Evolutionary conservation across 805 yeast species (phyloP), one percentile per base, ranked within the genome.

Genomic region (Lachancea meyersii): DNA sequence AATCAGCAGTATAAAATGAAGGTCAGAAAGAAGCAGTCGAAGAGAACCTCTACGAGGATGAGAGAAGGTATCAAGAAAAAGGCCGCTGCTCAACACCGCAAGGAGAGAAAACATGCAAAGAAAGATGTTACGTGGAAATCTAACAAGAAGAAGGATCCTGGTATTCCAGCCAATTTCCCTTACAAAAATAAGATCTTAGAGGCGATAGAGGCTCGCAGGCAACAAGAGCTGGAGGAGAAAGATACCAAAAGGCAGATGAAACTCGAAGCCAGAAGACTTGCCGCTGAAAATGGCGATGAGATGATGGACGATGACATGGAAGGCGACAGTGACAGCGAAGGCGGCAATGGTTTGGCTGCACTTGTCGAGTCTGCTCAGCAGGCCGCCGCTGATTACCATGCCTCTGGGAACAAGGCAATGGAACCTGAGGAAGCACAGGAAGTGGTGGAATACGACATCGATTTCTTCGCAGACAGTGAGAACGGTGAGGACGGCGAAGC

Each of bases 41-140:
- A 91, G 68, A 80, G 97, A 69, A 74, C 80, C 40, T 77, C 93
- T 60, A 91, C 97, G 57, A 87, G 94, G 65, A 79, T 89, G 86
- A 80, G 88, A 60, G 96, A 89, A 65, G 98, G 98, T 50, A 88
- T 93, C 63, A 84, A 86, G 71, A 93, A 88, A 77, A 93, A 93
- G 68, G 89, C 95, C 2, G 77, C 91, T 32, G 96, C 97, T 6
- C 91, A 89, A 55, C 76, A 82, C 50, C 80, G 94, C 66, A 93
- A 93, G 61, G 83, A 85, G 62, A 76, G 73, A 55, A 93, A 93
- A 68, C 51, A 63, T 20, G 76, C 95, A 16, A 93, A 93, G 74
- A 88, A 78, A 60, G 97, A 91, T 63, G 79, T 78, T 3, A 93
- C 97, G 13, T 93, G 98, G 98, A 87, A 77, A 62, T 85, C 96